phyloP scores from a whole-genome alignment of 106 monocot genomes.

The Acorus gramineus region DNA sequence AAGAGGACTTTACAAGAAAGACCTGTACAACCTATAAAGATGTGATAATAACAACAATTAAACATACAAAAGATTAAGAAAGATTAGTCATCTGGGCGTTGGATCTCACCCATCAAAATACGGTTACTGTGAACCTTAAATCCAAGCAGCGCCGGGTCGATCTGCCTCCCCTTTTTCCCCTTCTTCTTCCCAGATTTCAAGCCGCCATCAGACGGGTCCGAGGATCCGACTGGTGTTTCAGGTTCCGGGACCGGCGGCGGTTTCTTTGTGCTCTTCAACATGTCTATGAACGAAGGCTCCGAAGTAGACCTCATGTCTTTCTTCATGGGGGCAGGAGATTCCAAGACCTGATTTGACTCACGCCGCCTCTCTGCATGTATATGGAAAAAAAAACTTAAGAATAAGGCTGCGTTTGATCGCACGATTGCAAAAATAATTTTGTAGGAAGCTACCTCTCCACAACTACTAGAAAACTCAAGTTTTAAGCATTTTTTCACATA shows the following conservation, averaged over 20 bases:
- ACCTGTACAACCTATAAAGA: slow-evolving; percentile 4
- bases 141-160: slow-evolving; percentile 69
- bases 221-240: background rate
- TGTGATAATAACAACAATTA: too few relatives aligned
- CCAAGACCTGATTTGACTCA: slow-evolving; percentile 16
- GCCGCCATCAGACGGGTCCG: slow-evolving; percentile 17
- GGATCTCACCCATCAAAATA: slow-evolving; percentile 84
- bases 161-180: slow-evolving; percentile 73
- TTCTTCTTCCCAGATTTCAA: slow-evolving; percentile 47
- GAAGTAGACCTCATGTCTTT: slow-evolving; percentile 29
- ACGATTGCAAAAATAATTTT: too few relatives aligned
- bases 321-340: slow-evolving; percentile 17
- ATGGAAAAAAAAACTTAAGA: background rate
- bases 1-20: background rate
- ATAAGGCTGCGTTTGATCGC: too few relatives aligned
- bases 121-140: slow-evolving; percentile 89
- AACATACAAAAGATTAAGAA: background rate
- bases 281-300: slow-evolving; percentile 69
- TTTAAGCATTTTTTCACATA: too few relatives aligned
- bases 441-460: too few relatives aligned
- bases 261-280: slow-evolving; percentile 64
- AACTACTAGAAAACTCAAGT: too few relatives aligned
- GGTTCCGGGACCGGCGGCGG: background rate
- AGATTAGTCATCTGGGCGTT: slow-evolving; percentile 39
- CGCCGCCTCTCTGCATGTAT: slow-evolving; percentile 21